Evolutionary conservation across 176 grass and related monocot species (phyloP), one percentile per base, ranked within the genome.

Genomic region (Carex myosuroides): DNA sequence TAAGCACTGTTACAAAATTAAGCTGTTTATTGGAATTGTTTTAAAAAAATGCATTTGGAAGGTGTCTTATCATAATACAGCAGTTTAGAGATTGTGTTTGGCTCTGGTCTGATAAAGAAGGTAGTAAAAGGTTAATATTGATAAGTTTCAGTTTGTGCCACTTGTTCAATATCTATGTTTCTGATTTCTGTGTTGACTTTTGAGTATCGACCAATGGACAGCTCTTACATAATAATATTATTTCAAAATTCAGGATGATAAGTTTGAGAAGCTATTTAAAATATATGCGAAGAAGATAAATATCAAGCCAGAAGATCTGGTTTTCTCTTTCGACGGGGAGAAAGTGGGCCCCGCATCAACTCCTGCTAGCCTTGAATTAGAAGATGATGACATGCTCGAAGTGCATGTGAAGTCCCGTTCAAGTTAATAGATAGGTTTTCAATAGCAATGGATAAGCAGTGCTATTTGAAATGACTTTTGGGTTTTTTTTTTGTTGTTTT

Each of bases 331-430:
- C 54, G 96, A 98, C 60, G 96, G 96, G 14, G 93, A 90, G 13
- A 93, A 90, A 86, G 76, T 95, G 74, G 30, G 69, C 41, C 66
- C 87, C 9, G 37, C 75, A 64, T 68, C 79, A 29, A 98, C 91
- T 86, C 93, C 91, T 13, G 48, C 83, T 57, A 90, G 86, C 50
- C 96, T 98, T 85, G 93, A 71, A 37, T 65, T 95, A 53, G 96
- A 98, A 85, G 84, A 98, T 11, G 87, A 88, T 44, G 96, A 95
- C 55, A 92, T 98, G 82, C 87, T 98, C 57, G 93, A 98, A 87
- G 93, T 93, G 73, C 44, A 89, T 63, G 53, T 52, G 69, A 99
- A 95, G 65, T 83, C 80, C 24, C 57, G 2, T 30, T 94, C 83
- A 87, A 55, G 11, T 10, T 65, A 35, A 53, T 83, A 54, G 80